Conservation (phyloP, 768 basidiomycete genomes). For the Collybia nuda region DNA sequence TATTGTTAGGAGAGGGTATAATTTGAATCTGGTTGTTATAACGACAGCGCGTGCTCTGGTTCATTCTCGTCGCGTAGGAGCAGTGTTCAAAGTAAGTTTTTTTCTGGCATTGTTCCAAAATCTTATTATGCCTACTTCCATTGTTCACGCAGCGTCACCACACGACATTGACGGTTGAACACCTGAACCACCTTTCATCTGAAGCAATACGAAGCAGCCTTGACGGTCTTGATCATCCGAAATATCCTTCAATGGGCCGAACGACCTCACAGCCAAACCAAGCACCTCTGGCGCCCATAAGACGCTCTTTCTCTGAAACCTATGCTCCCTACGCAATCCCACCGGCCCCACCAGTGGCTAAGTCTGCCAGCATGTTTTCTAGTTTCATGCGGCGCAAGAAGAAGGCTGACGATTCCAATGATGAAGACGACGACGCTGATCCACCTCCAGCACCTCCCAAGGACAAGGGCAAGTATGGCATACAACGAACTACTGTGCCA, state of each 20-base stretch:
- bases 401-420: constrained; percentile 15
- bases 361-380: constrained; percentile 28
- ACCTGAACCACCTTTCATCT: constrained; percentile 41
- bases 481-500: constrained; percentile 6
- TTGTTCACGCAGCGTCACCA: constrained; percentile 39
- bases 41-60: constrained; percentile 43
- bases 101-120: constrained; percentile 19
- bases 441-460: constrained; percentile 49
- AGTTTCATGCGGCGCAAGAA: constrained; percentile 42
- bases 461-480: constrained; percentile 28
- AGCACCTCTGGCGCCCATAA: constrained; percentile 20
- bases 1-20: not conserved
- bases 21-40: constrained; percentile 9
- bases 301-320: constrained; percentile 32
- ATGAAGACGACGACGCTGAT: constrained; percentile 20
- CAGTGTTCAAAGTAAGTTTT: constrained; percentile 40
- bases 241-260: constrained; percentile 12
- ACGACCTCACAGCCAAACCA: constrained; percentile 5
- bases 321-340: constrained; percentile 22
- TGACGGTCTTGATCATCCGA: constrained; percentile 22
- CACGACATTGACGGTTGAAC: constrained; percentile 45
- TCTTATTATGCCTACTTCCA: constrained; percentile 10
- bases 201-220: constrained; percentile 37
- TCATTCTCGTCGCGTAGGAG: constrained; percentile 45
- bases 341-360: constrained; percentile 20